Percentiles rank a stretch among this genome's conserved stretches.
These are phyloP conservation scores for Paecilomyces variotii DNA, from an alignment of 2,329 filamentous ascomycete genomes.

Conservation along the genomic window DNA sequence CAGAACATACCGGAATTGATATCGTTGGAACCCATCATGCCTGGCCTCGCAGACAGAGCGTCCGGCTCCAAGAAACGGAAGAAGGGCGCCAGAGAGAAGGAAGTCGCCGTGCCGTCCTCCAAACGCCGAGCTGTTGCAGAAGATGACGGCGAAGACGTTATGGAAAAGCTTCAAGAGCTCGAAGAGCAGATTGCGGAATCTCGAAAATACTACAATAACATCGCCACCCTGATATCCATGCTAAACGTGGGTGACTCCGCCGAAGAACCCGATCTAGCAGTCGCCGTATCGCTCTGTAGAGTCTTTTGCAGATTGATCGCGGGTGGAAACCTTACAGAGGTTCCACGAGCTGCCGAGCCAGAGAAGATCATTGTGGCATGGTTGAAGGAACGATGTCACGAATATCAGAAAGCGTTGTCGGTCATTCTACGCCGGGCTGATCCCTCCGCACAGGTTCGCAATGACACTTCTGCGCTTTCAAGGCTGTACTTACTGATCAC, in stretches of 20 bases:
- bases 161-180: slow-evolving; percentile 62
- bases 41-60: slow-evolving; percentile 13
- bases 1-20: slow-evolving; percentile 40
- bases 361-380: slow-evolving; percentile 68
- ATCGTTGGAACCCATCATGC: slow-evolving; percentile 29
- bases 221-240: slow-evolving; percentile 61
- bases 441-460: slow-evolving; percentile 43
- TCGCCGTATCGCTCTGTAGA: slow-evolving; percentile 74
- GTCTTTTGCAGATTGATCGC: slow-evolving; percentile 77
- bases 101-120: slow-evolving; percentile 29
- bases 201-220: slow-evolving; percentile 86
- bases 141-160: slow-evolving; percentile 44
- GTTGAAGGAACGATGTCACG: slow-evolving; percentile 65
- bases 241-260: slow-evolving; percentile 44
- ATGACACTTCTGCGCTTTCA: not conserved
- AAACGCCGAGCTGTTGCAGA: slow-evolving; percentile 40
- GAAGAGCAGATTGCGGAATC: slow-evolving; percentile 79
- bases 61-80: slow-evolving; percentile 33
- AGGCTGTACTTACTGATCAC: slow-evolving; percentile 7
- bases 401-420: slow-evolving; percentile 60
- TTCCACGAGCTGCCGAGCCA: slow-evolving; percentile 59
- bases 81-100: slow-evolving; percentile 27
- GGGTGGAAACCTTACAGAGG: slow-evolving; percentile 60
- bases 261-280: slow-evolving; percentile 54
- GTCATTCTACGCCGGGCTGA: slow-evolving; percentile 54